A percentile compares a stretch with the other conserved stretches of the same genome.
Conservation (phyloP, 768 basidiomycete species). For the Lyophyllum atratum region DNA sequence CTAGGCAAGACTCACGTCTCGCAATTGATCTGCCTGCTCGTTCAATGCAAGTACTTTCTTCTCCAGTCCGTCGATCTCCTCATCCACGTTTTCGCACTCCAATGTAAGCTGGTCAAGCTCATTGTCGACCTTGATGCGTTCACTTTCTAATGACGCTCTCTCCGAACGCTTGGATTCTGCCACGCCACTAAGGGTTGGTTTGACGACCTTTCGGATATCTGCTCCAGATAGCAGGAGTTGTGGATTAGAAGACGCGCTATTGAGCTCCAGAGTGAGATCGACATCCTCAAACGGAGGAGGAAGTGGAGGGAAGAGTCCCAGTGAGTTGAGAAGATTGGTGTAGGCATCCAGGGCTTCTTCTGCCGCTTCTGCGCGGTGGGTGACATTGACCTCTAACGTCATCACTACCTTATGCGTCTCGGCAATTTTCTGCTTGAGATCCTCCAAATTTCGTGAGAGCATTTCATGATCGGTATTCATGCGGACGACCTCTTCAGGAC, state of each 20-base stretch:
- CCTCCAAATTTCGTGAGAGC: slow-evolving; percentile 70
- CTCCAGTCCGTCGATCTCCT: slow-evolving; percentile 73
- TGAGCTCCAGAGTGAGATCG: slow-evolving; percentile 80
- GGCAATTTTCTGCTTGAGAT: slow-evolving; percentile 72
- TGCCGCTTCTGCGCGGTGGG: slow-evolving; percentile 75
- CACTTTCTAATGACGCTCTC: slow-evolving; percentile 70
- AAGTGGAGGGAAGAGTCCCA: slow-evolving; percentile 78
- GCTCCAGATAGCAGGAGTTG: slow-evolving; percentile 67
- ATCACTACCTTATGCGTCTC: slow-evolving; percentile 74
- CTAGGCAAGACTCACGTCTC: slow-evolving; percentile 58
- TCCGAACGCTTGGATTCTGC: slow-evolving; percentile 75
- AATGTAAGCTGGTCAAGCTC: slow-evolving; percentile 76
- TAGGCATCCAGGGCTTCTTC: slow-evolving; percentile 85
- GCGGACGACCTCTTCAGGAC: slow-evolving; percentile 85
- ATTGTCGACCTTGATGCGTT: slow-evolving; percentile 79
- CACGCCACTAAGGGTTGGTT: slow-evolving; percentile 72
- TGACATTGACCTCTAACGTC: slow-evolving; percentile 81
- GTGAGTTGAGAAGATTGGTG: slow-evolving; percentile 67
- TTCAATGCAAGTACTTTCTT: slow-evolving; percentile 70
- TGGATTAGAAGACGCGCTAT: slow-evolving; percentile 72
- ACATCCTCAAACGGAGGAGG: slow-evolving; percentile 69
- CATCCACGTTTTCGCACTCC: slow-evolving; percentile 80
- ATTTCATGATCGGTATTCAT: slow-evolving; percentile 92
- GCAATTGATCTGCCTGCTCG: slow-evolving; percentile 78
- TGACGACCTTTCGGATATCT: slow-evolving; percentile 71